A percentile compares a stretch with the other conserved stretches of the same genome.
Evolutionary conservation across 345 rosid genomes (phyloP).

Genomic region (Eucalyptus tenuipes): DNA sequence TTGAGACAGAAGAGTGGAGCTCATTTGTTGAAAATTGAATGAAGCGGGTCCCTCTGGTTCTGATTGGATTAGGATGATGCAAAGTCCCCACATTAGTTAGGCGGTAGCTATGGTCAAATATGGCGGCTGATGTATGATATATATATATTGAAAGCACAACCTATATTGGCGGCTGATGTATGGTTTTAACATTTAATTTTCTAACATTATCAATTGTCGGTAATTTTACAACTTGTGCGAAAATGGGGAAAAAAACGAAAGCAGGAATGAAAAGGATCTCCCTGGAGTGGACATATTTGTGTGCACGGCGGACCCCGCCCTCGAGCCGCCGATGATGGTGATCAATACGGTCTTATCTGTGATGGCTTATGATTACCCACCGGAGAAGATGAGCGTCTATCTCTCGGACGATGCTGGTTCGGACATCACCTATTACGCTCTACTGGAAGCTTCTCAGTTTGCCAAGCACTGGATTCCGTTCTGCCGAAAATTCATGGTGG

Average conservation of each 20-base stretch:
- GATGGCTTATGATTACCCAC: constrained; percentile 32
- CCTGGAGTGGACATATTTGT: constrained; percentile 39
- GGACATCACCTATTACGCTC: constrained; percentile 28
- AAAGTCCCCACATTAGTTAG: neutral
- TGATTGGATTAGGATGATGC: neutral
- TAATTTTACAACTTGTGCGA: neutral
- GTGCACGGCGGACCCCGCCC: constrained; percentile 37
- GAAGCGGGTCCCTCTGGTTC: neutral
- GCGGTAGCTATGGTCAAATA: neutral
- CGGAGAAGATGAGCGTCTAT: constrained; percentile 27
- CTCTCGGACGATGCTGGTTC: constrained; percentile 50
- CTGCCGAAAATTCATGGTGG: constrained; percentile 24
- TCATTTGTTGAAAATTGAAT: neutral
- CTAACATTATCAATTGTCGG: neutral
- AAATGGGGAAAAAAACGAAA: neutral
- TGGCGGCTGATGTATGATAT: too few species aligned
- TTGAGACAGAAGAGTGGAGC: neutral
- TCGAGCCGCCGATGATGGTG: constrained; percentile 45
- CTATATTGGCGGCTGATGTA: neutral
- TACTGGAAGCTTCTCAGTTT: constrained; percentile 34
- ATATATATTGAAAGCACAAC: neutral
- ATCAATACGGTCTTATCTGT: constrained; percentile 35
- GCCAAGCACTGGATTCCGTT: constrained; percentile 39
- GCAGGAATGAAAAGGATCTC: constrained; percentile 18
- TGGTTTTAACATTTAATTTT: neutral